phyloP scores from a whole-genome alignment of 2,329 filamentous ascomycete species.

The Paraphoma chrysanthemicola region DNA sequence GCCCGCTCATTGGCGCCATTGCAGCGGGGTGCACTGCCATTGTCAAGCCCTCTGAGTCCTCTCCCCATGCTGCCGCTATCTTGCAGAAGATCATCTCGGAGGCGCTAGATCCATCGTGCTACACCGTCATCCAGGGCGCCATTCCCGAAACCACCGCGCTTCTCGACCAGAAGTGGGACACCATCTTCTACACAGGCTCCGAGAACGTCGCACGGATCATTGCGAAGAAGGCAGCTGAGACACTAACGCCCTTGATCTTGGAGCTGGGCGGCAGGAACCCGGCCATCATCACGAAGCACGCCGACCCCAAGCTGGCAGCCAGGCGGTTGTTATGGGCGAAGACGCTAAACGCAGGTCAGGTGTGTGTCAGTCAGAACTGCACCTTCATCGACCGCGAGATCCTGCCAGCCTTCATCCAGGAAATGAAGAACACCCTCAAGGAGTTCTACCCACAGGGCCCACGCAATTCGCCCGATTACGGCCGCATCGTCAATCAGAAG shows the following conservation, averaged over 20 bases:
- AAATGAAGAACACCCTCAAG: conserved; percentile 73
- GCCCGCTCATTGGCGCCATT: conserved; percentile 86
- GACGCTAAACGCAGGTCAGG: conserved; percentile 82
- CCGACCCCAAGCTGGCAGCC: conserved; percentile 81
- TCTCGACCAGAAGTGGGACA: conserved; percentile 91
- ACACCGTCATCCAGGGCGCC: conserved; percentile 79
- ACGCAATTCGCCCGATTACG: conserved; percentile 78
- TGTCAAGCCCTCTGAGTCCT: conserved; percentile 87
- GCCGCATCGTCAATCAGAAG: conserved; percentile 78
- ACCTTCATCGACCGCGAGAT: conserved; percentile 80
- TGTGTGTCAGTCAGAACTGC: conserved; percentile 94
- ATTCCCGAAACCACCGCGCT: conserved; percentile 81
- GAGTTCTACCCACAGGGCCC: conserved; percentile 86
- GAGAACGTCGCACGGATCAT: conserved; percentile 70
- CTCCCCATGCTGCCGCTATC: conserved; percentile 77
- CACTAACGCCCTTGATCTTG: conserved; percentile 79
- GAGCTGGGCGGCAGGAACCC: conserved; percentile 94
- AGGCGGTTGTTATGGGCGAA: conserved; percentile 89
- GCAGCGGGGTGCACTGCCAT: conserved; percentile 89
- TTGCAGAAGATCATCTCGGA: conserved; percentile 79
- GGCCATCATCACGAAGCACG: conserved; percentile 85
- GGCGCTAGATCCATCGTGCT: conserved; percentile 78
- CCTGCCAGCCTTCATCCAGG: conserved; percentile 73
- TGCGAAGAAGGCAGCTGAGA: conserved; percentile 61
- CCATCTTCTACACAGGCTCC: conserved; percentile 95